These are phyloP conservation scores for Inonotus obliquus DNA, from an alignment of 1,284 basidiomycete species.

Conservation along the genomic window DNA sequence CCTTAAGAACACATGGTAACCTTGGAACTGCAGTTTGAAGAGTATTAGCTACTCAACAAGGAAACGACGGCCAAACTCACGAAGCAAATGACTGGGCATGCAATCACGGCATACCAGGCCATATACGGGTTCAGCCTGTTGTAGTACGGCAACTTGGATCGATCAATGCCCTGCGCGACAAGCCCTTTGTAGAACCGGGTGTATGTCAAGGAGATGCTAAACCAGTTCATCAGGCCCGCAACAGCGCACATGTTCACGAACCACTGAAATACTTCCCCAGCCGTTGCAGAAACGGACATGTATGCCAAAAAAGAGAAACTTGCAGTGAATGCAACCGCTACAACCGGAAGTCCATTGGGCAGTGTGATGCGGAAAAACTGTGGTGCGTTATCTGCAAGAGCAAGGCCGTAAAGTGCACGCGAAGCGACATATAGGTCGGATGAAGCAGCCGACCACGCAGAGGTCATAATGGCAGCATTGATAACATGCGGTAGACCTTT, in stretches of 20 bases:
- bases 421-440: constrained; percentile 80
- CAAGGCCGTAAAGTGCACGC: constrained; percentile 68
- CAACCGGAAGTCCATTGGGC: constrained; percentile 70
- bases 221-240: constrained; percentile 77
- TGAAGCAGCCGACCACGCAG: constrained; percentile 83
- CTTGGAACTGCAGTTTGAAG: constrained; percentile 50
- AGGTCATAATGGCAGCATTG: constrained; percentile 81
- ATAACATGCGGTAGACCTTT: constrained; percentile 39
- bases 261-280: constrained; percentile 72
- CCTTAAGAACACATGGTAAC: constrained; percentile 72
- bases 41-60: neutral
- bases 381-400: constrained; percentile 75
- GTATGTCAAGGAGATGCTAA: constrained; percentile 45
- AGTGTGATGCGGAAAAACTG: constrained; percentile 65
- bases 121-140: constrained; percentile 31
- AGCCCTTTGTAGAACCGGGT: constrained; percentile 42
- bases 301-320: constrained; percentile 69
- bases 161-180: constrained; percentile 37
- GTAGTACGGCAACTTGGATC: constrained; percentile 36
- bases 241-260: constrained; percentile 70
- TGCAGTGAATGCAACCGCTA: constrained; percentile 63
- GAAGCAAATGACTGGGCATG: constrained; percentile 61
- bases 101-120: constrained; percentile 44
- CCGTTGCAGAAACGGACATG: constrained; percentile 56
- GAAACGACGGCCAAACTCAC: constrained; percentile 41